A percentile compares a stretch with the other conserved stretches of the same genome.
phyloP scores from a whole-genome alignment of 768 basidiomycete genomes.

The Porpolomopsis calyptriformis region DNA sequence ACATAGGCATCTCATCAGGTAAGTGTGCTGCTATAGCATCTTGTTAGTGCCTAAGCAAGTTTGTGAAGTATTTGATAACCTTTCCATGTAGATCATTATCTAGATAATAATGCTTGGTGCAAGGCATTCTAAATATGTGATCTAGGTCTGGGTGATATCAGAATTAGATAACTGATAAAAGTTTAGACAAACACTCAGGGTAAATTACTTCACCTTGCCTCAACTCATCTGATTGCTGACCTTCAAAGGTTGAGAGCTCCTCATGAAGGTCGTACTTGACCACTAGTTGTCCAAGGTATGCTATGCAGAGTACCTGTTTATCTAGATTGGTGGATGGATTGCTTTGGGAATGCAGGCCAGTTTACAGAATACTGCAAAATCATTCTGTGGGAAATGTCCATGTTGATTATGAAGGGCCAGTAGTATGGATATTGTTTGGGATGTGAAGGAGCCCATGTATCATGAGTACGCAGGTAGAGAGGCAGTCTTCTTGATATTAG shows the following conservation, averaged over 20 bases:
- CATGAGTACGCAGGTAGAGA: constrained; percentile 21
- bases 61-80: constrained; percentile 14
- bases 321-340: constrained; percentile 22
- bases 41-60: constrained; percentile 4
- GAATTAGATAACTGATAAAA: neutral
- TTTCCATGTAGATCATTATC: constrained; percentile 6
- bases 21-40: constrained; percentile 6
- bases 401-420: constrained; percentile 23
- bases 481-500: constrained; percentile 17
- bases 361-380: constrained; percentile 21
- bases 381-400: constrained; percentile 30
- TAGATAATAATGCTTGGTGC: neutral
- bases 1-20: constrained; percentile 12
- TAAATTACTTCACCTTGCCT: constrained; percentile 5
- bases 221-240: neutral
- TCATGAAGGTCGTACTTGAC: constrained; percentile 17
- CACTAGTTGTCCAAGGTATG: constrained; percentile 19
- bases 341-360: constrained; percentile 13
- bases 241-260: constrained; percentile 5
- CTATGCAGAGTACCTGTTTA: constrained; percentile 15
- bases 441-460: constrained; percentile 27
- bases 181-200: constrained; percentile 4
- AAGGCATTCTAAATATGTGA: constrained; percentile 12
- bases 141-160: constrained; percentile 10
- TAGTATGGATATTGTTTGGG: constrained; percentile 18